Evolutionary conservation across 2,329 filamentous ascomycete genomes (phyloP).

Genomic region (Neopestalotiopsis sp.): DNA sequence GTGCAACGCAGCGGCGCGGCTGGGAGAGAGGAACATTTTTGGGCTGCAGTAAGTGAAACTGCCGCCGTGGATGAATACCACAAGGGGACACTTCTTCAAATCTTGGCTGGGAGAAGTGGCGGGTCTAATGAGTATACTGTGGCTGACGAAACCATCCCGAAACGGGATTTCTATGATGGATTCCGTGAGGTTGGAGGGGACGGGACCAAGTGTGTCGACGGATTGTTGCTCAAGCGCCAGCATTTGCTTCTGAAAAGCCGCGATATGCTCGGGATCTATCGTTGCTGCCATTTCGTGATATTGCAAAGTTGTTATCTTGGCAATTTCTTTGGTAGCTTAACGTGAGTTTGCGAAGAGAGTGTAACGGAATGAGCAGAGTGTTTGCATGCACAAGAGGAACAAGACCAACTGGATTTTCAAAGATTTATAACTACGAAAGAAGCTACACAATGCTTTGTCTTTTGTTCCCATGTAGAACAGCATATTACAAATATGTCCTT

Average conservation of each 20-base stretch:
- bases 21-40: constrained; percentile 21
- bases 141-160: background rate
- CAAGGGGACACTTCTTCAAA: constrained; percentile 16
- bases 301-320: background rate
- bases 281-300: background rate
- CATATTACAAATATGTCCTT: background rate
- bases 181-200: background rate
- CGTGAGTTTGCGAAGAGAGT: background rate
- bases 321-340: background rate
- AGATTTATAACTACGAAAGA: background rate
- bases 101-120: background rate
- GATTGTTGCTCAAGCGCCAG: background rate
- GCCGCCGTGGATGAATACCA: constrained; percentile 26
- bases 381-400: background rate
- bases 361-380: background rate
- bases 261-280: background rate
- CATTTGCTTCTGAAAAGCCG: background rate
- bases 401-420: background rate
- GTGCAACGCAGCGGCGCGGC: constrained; percentile 16
- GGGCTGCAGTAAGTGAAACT: constrained; percentile 22
- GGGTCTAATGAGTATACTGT: background rate
- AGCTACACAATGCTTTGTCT: background rate
- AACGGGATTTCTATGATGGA: background rate
- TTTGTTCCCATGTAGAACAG: background rate
- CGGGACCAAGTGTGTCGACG: background rate